Percentiles rank a stretch among this genome's conserved stretches.
These are phyloP conservation scores for Agroathelia rolfsii DNA, from an alignment of 1,284 basidiomycete species.

Conservation along the genomic window DNA sequence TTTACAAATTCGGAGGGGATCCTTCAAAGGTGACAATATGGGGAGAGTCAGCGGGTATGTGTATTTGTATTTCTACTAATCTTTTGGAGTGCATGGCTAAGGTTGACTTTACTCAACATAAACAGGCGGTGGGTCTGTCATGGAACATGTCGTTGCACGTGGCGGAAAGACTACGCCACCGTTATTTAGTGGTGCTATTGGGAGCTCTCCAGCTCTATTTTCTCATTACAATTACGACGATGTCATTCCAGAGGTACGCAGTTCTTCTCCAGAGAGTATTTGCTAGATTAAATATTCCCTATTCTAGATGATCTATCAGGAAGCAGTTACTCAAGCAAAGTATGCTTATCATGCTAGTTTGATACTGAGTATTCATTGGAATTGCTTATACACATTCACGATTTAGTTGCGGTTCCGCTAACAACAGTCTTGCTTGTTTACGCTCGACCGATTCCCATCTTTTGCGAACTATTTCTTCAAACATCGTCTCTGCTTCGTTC, in stretches of 20 bases:
- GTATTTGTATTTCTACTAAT: neutral
- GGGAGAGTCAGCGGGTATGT: conserved; percentile 22
- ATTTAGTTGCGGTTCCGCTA: conserved; percentile 25
- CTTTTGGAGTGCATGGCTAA: too few relatives aligned
- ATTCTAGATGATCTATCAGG: conserved; percentile 22
- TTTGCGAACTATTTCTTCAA: conserved; percentile 25
- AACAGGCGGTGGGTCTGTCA: conserved; percentile 19
- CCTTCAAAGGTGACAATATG: conserved; percentile 22
- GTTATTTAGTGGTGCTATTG: conserved; percentile 33
- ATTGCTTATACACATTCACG: neutral
- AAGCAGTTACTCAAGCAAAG: conserved; percentile 23
- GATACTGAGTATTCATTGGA: neutral
- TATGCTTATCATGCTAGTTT: conserved; percentile 12
- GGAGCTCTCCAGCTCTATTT: conserved; percentile 34
- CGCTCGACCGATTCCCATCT: conserved; percentile 18
- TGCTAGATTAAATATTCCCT: neutral
- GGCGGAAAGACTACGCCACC: conserved; percentile 28
- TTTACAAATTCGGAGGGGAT: conserved; percentile 22
- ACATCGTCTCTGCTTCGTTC: conserved; percentile 25
- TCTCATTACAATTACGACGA: conserved; percentile 36
- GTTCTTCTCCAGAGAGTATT: conserved; percentile 1
- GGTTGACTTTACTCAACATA: too few relatives aligned
- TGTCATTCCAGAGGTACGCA: conserved; percentile 29
- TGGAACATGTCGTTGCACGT: conserved; percentile 20
- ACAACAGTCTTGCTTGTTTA: conserved; percentile 27